Percentiles rank a stretch among this genome's conserved stretches.
These are phyloP conservation scores for Aspergillus glaucus DNA, from an alignment of 2,329 filamentous ascomycete genomes.

Conservation along the genomic window DNA sequence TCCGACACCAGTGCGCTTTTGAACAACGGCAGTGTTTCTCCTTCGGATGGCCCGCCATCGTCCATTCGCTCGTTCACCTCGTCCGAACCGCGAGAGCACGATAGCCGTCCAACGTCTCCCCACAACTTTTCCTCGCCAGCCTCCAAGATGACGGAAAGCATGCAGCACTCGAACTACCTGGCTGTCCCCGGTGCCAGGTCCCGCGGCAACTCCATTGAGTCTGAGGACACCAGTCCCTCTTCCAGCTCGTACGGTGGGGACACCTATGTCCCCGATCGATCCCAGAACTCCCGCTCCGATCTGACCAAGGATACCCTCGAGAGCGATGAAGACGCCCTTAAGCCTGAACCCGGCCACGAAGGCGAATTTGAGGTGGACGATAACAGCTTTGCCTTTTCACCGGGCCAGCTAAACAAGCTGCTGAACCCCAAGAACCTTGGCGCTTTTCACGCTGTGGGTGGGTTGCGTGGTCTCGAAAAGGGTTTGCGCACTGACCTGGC, in stretches of 20 bases:
- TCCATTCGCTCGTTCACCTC: conserved; percentile 51
- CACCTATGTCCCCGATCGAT: conserved; percentile 45
- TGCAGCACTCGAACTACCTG: conserved; percentile 51
- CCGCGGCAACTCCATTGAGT: conserved; percentile 60
- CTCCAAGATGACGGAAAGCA: conserved; percentile 44
- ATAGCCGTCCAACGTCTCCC: conserved; percentile 59
- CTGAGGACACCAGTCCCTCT: conserved; percentile 51
- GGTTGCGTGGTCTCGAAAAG: conserved; percentile 65
- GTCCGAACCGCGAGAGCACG: conserved; percentile 50
- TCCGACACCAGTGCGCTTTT: conserved; percentile 24
- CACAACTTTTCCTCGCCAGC: conserved; percentile 63
- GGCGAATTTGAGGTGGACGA: conserved; percentile 60
- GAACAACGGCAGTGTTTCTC: conserved; percentile 30
- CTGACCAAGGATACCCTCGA: conserved; percentile 45
- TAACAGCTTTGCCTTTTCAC: conserved; percentile 67
- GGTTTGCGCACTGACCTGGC: conserved; percentile 61
- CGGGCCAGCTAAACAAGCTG: conserved; percentile 68
- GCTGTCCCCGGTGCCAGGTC: conserved; percentile 59
- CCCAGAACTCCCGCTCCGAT: conserved; percentile 39
- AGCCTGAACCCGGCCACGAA: conserved; percentile 66
- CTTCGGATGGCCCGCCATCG: conserved; percentile 45
- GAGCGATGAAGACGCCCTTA: conserved; percentile 57
- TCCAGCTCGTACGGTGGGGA: conserved; percentile 48
- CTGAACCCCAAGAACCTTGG: conserved; percentile 72
- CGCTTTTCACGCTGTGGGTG: conserved; percentile 70